Evolutionary conservation across 1,284 basidiomycete genomes (phyloP), one percentile per base, ranked within the genome.

Genomic region (Testicularia cyperi): DNA sequence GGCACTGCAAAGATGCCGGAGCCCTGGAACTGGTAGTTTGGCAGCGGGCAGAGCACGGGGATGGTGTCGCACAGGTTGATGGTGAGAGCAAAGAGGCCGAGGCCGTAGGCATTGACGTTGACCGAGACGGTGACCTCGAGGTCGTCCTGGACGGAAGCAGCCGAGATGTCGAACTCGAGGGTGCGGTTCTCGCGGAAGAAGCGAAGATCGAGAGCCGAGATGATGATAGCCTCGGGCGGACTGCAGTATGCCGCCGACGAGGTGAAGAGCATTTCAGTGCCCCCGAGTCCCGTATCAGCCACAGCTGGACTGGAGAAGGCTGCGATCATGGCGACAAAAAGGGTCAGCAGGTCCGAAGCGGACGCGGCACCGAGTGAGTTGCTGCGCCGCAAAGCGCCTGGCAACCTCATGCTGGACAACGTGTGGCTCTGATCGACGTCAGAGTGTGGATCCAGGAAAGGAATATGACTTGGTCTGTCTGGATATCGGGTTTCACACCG

Each of bases 1-100:
- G 90, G 88, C 1, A 96, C 81, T 2, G 83, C 80, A 49, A 92
- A 81, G 5, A 86, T 83, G 62, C 90, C 88, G 10, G 84, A 83
- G 30, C 81, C 81, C n/a, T 60, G 51, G 41, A 77, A 76, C 32
- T 74, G 68, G 38, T 75, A 75, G 23, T 45, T 58, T 3, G 75
- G 75, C 15, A 77, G 37, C 4, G 74, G 75, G 38, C 75, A 77
- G 9, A 77, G 58, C 2, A 63, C 51, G 1, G 61, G 44, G n/a
- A 62, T 49, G 24, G 64, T 58, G 24, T 45, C 34, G 47, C 75
- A 77, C n/a, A 77, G 48, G 34, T 77, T 45, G 44, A 75, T 57
- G 21, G 53, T 38, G 32, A 74, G 57, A 32, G 66, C 64, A 41
- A 76, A 61, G 25, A 68, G 52, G 22, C 70, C 62, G 14, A 65